Evolutionary conservation across 2,329 filamentous ascomycete species (phyloP), one percentile per base, ranked within the genome.

Genomic region (Ceratocystis alfenasii): DNA sequence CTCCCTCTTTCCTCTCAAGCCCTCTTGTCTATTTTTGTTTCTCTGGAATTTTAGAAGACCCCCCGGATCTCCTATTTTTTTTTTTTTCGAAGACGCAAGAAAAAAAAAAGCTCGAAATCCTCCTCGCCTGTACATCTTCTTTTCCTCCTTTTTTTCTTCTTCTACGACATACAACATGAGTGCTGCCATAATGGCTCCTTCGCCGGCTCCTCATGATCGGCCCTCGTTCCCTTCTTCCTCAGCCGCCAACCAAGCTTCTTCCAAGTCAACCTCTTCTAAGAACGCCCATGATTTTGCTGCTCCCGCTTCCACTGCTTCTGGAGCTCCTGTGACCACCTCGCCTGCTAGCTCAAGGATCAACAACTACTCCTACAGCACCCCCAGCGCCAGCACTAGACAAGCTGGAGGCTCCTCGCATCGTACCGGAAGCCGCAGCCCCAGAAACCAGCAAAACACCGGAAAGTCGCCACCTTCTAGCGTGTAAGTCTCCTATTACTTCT

Each of bases 121-220:
- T 63, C 46, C 65, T 65, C 60, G 53, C 33, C 33, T 30, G 46
- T 41, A 41, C 12, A 41, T 41, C 36, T 41, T 41, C 57, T 66
- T 41, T 64, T 44, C 44, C 65, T 36, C 22, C 33, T 33, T 41
- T 33, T 46, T 30, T 63, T 63, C 62, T 60, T 33, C 22, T 41
- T 36, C 22, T 33, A 36, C 28, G 33, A 60, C 60, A 36, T 60
- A 45, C 74, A 85, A 71, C 74, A 87, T 87, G 84, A 87, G 83
- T 78, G 80, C 84, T 74, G 83, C 83, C 75, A 81, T 87, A 74
- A 86, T 87, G 84, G 84, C 82, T 73, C 83, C 84, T 70, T 86
- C 84, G 74, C 84, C 84, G 72, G 84, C 83, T 76, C 84, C 83
- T 70, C 83, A 86, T 74, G 84, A 87, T 74, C 79, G 83, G 74